These are phyloP conservation scores for Aurantiochytrium sp. DNA, from an alignment of 108 stramenopile genomes.

Conservation along the genomic window DNA sequence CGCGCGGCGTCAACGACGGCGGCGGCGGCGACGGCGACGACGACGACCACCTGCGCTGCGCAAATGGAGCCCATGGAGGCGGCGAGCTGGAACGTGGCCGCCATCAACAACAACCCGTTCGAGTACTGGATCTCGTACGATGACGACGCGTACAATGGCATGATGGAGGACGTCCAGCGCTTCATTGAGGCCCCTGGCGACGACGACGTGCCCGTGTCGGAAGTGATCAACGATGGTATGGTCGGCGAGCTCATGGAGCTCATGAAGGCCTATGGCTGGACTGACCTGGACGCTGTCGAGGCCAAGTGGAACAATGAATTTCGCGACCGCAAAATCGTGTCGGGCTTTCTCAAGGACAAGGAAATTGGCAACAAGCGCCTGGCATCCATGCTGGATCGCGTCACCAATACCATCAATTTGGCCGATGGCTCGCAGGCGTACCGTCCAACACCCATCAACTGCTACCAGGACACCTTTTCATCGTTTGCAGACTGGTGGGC, in stretches of 20 bases:
- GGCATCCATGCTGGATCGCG: slow-evolving; percentile 86
- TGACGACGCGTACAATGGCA: slow-evolving; percentile 65
- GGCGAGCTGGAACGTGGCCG: slow-evolving; percentile 82
- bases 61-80: not conserved
- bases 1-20: too few species aligned
- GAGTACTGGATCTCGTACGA: slow-evolving; percentile 80
- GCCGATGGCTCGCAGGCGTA: slow-evolving; percentile 49
- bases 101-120: slow-evolving; percentile 73
- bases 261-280: slow-evolving; percentile 59
- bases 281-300: slow-evolving; percentile 15
- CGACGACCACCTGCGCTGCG: not conserved
- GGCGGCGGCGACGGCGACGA: too few species aligned
- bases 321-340: slow-evolving; percentile 68
- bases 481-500: slow-evolving; percentile 68
- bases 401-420: slow-evolving; percentile 78
- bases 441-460: slow-evolving; percentile 88
- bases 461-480: slow-evolving; percentile 71
- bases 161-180: slow-evolving; percentile 70
- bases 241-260: slow-evolving; percentile 59
- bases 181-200: slow-evolving; percentile 72
- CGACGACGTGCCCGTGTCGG: slow-evolving; percentile 63
- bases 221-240: slow-evolving; percentile 79
- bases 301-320: slow-evolving; percentile 71
- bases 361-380: slow-evolving; percentile 74
- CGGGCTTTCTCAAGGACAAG: slow-evolving; percentile 73